Percentiles rank a stretch among this genome's conserved stretches.
phyloP scores from a whole-genome alignment of 495 filamentous ascomycete genomes.

The Filosporella fistucella region DNA sequence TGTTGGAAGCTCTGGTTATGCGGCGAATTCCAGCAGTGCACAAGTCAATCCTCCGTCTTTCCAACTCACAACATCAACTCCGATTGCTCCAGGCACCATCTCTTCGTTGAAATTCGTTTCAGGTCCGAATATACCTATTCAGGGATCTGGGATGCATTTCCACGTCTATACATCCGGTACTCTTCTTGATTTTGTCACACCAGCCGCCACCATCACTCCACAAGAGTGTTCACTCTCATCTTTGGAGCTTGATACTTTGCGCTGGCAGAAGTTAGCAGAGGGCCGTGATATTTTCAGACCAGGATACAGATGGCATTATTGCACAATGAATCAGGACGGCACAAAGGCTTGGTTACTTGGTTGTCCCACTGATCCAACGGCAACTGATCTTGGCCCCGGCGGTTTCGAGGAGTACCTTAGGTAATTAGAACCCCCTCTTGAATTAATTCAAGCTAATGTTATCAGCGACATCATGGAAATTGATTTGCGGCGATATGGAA shows the following conservation, averaged over 20 bases:
- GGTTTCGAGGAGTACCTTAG: slow-evolving; percentile 78
- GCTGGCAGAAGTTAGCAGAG: slow-evolving; percentile 92
- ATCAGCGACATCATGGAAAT: slow-evolving; percentile 79
- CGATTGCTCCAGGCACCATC: slow-evolving; percentile 71
- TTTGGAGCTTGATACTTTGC: slow-evolving; percentile 75
- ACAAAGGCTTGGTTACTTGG: slow-evolving; percentile 97
- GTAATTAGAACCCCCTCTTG: slow-evolving; percentile 2
- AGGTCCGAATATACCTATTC: slow-evolving; percentile 79
- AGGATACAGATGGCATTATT: slow-evolving; percentile 95
- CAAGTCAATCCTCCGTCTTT: slow-evolving; percentile 71
- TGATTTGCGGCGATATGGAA: slow-evolving; percentile 77
- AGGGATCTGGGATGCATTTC: slow-evolving; percentile 87
- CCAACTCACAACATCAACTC: slow-evolving; percentile 66
- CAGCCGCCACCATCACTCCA: slow-evolving; percentile 73
- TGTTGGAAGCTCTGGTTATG: slow-evolving; percentile 67
- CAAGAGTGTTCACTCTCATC: slow-evolving; percentile 88
- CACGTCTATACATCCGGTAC: slow-evolving; percentile 92
- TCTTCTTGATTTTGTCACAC: slow-evolving; percentile 88
- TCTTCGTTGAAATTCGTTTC: slow-evolving; percentile 86
- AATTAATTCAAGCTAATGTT: neutral
- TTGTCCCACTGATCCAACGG: slow-evolving; percentile 63
- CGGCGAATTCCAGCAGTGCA: slow-evolving; percentile 83
- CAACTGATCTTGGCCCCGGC: slow-evolving; percentile 41
- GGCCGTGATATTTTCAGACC: slow-evolving; percentile 86
- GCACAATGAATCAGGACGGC: slow-evolving; percentile 84